These are phyloP conservation scores for Corymbia maculata DNA, from an alignment of 345 rosid species.

Conservation along the genomic window DNA sequence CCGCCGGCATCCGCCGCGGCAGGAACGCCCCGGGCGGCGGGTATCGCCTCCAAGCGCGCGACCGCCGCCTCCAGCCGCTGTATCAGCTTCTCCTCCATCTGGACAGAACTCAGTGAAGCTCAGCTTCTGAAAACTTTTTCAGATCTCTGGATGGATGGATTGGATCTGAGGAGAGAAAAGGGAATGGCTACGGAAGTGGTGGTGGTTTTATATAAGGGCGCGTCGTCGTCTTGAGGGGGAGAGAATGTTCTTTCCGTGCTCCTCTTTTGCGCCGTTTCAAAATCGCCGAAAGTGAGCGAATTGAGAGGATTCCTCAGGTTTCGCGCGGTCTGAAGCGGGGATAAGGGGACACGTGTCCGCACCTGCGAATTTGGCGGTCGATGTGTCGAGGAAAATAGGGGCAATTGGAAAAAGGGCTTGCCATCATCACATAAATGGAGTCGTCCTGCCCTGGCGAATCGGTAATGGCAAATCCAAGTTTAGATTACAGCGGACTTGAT, in stretches of 20 bases:
- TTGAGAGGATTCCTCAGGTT: neutral
- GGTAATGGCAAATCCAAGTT: neutral
- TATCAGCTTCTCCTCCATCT: slow-evolving; percentile 73
- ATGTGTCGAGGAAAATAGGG: neutral
- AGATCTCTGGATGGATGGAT: neutral
- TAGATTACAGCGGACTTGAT: neutral
- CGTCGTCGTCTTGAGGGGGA: neutral
- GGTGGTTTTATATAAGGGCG: neutral
- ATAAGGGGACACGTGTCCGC: neutral
- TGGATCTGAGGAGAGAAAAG: neutral
- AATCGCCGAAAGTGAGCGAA: neutral
- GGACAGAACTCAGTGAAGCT: neutral
- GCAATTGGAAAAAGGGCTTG: neutral
- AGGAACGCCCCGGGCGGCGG: slow-evolving; percentile 8
- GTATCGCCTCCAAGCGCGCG: slow-evolving; percentile 56
- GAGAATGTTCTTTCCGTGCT: neutral
- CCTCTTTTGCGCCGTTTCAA: neutral
- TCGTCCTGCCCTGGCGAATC: neutral
- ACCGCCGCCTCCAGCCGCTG: slow-evolving; percentile 81
- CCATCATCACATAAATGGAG: neutral
- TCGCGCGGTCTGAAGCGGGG: neutral
- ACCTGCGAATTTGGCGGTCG: neutral
- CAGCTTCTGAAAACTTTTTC: neutral
- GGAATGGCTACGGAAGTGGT: neutral
- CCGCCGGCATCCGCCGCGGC: slow-evolving; percentile 10